Percentiles rank a stretch among this genome's conserved stretches.
phyloP scores from a whole-genome alignment of 768 basidiomycete genomes.

The Tylopilus sp. region DNA sequence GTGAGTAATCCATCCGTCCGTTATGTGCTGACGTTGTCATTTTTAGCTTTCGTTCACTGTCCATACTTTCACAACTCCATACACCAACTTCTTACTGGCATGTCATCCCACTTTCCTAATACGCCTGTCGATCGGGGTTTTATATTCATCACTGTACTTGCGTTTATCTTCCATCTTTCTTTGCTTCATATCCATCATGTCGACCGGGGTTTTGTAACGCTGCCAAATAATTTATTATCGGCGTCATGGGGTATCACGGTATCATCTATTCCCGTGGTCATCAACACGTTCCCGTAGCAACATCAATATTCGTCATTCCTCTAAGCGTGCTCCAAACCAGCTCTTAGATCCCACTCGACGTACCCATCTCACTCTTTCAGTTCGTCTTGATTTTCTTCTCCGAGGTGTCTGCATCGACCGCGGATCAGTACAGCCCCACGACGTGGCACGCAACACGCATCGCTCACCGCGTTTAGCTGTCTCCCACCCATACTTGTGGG shows the following conservation, averaged over 20 bases:
- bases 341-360: not conserved
- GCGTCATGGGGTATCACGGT: constrained; percentile 3
- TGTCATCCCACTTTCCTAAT: not conserved
- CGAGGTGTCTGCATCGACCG: not conserved
- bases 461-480: constrained; percentile 18
- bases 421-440: not conserved
- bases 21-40: not conserved
- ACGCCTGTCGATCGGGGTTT: constrained; percentile 5
- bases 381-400: constrained; percentile 33
- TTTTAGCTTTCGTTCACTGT: not conserved
- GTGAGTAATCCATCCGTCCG: constrained; percentile 5
- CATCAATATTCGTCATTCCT: not conserved
- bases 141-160: constrained; percentile 9
- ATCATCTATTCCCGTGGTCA: not conserved
- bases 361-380: not conserved
- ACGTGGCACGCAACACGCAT: not conserved
- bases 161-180: not conserved
- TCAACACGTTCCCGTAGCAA: not conserved
- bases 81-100: not conserved
- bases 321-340: not conserved
- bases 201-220: constrained; percentile 13
- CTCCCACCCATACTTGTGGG: constrained; percentile 53
- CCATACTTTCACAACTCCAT: not conserved
- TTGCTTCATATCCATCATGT: not conserved
- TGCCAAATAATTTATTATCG: constrained; percentile 1